Evolutionary conservation across 108 stramenopile species (phyloP), one percentile per base, ranked within the genome.

Genomic region (Cyclotella baltica): DNA sequence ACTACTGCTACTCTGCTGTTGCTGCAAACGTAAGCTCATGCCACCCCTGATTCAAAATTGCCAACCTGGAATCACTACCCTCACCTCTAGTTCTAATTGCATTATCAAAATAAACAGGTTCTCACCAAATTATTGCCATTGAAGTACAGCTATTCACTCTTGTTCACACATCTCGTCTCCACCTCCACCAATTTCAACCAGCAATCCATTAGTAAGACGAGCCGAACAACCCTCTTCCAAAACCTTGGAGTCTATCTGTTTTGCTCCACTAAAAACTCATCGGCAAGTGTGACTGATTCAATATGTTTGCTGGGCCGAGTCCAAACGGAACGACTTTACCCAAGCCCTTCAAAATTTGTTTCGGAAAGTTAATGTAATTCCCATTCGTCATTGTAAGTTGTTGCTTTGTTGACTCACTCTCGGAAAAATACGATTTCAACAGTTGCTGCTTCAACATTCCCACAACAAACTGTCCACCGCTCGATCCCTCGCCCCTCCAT

Each of bases 71-170:
- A 23, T 85, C 75, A 11, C 83, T 67, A 43, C 89, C 68, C 23
- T 35, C 47, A 73, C 89, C 90, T 55, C 89, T 80, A 10, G 80
- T 83, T 51, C 87, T 82, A 27, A 92, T 25, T 2, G 82, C 82
- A 81, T 91, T 83, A 55, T 90, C 85, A 74, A 86, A 95, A 69
- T 25, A 92, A 74, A 1, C 83, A 72, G 29, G 88, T 72, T 52
- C 91, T 80, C 5, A 90, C 93, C 72, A 95, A 70, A 68, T 95
- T 95, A 19, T n/a, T n/a, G n/a, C 73, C 86, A 86, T 95, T 95
- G 79, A 87, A 92, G 40, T 85, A 23, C 36, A 47, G 48, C 25
- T 51, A 71, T 33, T 15, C 43, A 75, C 72, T 61, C 75, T 67
- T 29, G 33, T 33, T 43, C 37, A 11, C 57, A 6, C 34, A 64